These are phyloP conservation scores for Thraustochytrium striatum DNA, from an alignment of 352 stramenopile species.

Conservation along the genomic window DNA sequence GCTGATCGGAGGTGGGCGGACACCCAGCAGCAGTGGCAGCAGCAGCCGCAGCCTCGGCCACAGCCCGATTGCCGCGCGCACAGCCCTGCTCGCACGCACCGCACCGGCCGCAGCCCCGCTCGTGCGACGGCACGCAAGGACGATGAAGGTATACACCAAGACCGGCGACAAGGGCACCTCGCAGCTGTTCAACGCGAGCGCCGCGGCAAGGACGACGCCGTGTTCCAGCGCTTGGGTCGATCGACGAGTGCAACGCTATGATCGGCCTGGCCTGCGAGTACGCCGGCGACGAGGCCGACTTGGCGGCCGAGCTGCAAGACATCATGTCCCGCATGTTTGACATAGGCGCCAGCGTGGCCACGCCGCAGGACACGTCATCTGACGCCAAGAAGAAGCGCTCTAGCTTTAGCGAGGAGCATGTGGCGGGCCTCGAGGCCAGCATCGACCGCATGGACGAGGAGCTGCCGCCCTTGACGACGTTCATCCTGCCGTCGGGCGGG, in stretches of 20 bases:
- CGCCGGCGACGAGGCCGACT: slow-evolving; percentile 54
- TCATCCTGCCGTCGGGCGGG: slow-evolving; percentile 74
- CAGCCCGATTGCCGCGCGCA: too few species aligned
- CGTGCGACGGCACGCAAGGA: not conserved
- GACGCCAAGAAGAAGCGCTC: slow-evolving; percentile 55
- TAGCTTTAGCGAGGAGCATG: slow-evolving; percentile 56
- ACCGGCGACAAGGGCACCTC: slow-evolving; percentile 84
- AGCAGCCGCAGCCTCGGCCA: too few species aligned
- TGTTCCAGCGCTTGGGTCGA: slow-evolving; percentile 82
- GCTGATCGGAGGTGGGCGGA: too few species aligned
- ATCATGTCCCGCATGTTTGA: slow-evolving; percentile 84
- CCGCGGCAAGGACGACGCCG: slow-evolving; percentile 70
- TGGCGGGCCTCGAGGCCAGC: slow-evolving; percentile 67
- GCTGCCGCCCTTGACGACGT: slow-evolving; percentile 73
- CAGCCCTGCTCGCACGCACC: too few species aligned
- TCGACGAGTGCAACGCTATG: slow-evolving; percentile 77
- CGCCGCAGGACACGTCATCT: slow-evolving; percentile 55
- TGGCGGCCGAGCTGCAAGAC: slow-evolving; percentile 67
- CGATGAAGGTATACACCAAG: slow-evolving; percentile 84
- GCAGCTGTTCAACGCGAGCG: slow-evolving; percentile 80
- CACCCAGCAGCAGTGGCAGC: too few species aligned
- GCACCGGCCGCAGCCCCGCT: too few species aligned
- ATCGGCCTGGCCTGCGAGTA: slow-evolving; percentile 51
- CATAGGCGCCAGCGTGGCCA: slow-evolving; percentile 77
- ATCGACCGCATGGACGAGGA: slow-evolving; percentile 79